Conservation (phyloP, 2,329 filamentous ascomycete genomes). For the Paecilomyces formosus region DNA sequence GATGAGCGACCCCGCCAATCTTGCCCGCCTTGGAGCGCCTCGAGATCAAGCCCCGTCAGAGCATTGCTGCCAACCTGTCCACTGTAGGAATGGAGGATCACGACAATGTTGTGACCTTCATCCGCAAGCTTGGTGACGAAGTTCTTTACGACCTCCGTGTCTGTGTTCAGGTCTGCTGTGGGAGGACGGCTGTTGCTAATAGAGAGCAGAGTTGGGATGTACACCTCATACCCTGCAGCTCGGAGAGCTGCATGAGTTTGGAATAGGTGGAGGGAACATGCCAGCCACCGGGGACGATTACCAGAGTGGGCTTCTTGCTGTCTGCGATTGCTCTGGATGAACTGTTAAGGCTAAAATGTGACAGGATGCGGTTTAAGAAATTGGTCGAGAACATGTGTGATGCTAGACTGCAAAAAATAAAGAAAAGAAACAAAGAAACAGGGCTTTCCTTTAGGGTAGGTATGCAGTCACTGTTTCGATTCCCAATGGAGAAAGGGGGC, state of each 20-base stretch:
- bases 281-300: constrained; percentile 34
- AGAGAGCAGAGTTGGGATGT: constrained; percentile 10
- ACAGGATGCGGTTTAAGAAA: background rate
- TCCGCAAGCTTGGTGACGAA: constrained; percentile 19
- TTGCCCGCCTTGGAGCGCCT: constrained; percentile 13
- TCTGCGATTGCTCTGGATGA: background rate
- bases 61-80: constrained; percentile 17
- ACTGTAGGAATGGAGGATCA: constrained; percentile 20
- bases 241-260: constrained; percentile 12
- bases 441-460: background rate
- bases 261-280: constrained; percentile 15
- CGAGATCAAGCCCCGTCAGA: constrained; percentile 12
- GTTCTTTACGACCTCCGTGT: constrained; percentile 12
- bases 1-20: constrained; percentile 15
- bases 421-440: background rate
- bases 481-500: background rate
- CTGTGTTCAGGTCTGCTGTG: constrained; percentile 11
- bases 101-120: constrained; percentile 11
- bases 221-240: constrained; percentile 11
- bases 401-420: background rate
- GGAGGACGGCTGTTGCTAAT: constrained; percentile 16
- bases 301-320: constrained; percentile 12
- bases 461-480: background rate
- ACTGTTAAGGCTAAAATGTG: background rate
- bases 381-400: background rate